Percentiles rank a stretch among this genome's conserved stretches.
phyloP scores from a whole-genome alignment of 108 stramenopile genomes.

The Skeletonema tropicum region DNA sequence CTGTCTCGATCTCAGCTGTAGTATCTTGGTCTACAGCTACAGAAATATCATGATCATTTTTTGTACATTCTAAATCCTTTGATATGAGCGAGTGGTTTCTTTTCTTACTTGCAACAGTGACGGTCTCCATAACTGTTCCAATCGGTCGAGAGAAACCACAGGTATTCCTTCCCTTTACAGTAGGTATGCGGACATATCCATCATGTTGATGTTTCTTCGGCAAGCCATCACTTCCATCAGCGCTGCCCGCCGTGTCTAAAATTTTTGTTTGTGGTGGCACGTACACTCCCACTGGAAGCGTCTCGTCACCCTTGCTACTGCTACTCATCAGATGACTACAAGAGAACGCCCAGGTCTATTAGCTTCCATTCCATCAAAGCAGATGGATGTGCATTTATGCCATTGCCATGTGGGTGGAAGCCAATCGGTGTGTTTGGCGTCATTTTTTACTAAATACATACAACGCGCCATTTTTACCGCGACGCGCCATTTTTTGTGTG shows the following conservation, averaged over 20 bases:
- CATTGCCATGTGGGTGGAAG: too few relatives aligned
- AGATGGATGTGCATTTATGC: too few relatives aligned
- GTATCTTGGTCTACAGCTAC: not conserved
- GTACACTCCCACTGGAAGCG: not conserved
- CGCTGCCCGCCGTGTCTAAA: too few relatives aligned
- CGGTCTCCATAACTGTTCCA: slow-evolving; percentile 3
- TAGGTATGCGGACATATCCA: slow-evolving; percentile 51
- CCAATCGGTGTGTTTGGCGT: too few relatives aligned
- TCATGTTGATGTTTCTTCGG: slow-evolving; percentile 5
- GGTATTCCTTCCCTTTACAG: slow-evolving; percentile 57
- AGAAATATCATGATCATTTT: not conserved
- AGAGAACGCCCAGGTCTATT: not conserved
- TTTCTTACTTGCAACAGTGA: slow-evolving; percentile 6
- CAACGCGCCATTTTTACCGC: too few relatives aligned
- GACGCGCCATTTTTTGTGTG: too few relatives aligned
- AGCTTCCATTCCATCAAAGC: too few relatives aligned
- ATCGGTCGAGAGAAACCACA: slow-evolving; percentile 61
- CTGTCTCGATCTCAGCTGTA: not conserved
- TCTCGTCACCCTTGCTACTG: slow-evolving; percentile 1
- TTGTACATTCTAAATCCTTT: not conserved
- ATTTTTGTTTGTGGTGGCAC: not conserved
- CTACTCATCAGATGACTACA: not conserved
- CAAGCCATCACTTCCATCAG: not conserved
- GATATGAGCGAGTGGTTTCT: slow-evolving; percentile 9
- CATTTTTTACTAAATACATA: too few relatives aligned